phyloP scores from a whole-genome alignment of 441 rosid genomes.

The Pelargonium cotyledonis region DNA sequence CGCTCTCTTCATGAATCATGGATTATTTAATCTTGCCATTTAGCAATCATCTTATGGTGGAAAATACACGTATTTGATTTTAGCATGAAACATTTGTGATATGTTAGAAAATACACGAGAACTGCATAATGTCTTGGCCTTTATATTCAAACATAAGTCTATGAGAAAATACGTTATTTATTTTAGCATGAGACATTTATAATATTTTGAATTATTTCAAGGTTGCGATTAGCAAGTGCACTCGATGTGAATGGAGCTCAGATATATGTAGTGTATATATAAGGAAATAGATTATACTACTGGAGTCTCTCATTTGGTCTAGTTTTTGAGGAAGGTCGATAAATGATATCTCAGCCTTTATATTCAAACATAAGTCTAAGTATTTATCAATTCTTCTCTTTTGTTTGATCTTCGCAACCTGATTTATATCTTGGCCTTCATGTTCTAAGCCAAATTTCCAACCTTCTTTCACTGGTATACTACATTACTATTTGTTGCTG shows the following conservation, averaged over 20 bases:
- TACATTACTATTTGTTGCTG: background rate
- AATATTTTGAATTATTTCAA: too few relatives aligned
- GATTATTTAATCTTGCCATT: background rate
- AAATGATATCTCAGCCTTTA: background rate
- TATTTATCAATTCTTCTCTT: too few relatives aligned
- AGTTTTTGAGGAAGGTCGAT: background rate
- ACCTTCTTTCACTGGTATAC: too few relatives aligned
- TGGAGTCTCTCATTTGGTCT: background rate
- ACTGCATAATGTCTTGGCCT: background rate
- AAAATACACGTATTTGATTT: background rate
- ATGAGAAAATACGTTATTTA: too few relatives aligned
- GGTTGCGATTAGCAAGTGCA: background rate
- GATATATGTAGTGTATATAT: background rate
- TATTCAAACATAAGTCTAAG: too few relatives aligned
- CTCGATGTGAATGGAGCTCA: background rate
- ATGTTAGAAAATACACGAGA: background rate
- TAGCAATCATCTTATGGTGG: background rate
- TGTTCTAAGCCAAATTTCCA: too few relatives aligned
- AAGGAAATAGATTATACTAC: background rate
- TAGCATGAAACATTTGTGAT: background rate
- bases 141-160: too few relatives aligned
- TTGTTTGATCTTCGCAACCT: too few relatives aligned
- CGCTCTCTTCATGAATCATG: background rate
- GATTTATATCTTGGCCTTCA: too few relatives aligned
- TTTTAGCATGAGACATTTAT: too few relatives aligned